Base-by-base conservation (phyloP, 257 asterid genomes). In the Capsicum baccatum region DNA sequence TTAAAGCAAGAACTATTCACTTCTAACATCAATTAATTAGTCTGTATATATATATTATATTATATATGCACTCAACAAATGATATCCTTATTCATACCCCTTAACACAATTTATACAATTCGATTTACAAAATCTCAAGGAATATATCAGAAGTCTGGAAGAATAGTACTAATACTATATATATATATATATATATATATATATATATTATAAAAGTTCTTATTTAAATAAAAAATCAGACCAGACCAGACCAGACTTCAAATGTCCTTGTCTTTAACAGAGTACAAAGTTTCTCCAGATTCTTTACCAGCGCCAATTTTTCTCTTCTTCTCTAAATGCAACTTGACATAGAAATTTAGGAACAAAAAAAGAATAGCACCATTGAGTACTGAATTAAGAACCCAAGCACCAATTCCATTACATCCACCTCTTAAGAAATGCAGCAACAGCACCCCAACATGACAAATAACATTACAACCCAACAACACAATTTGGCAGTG, bases 321-420 rank as follows among this genome's bases (percentile, higher is more conserved):
- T 56, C 76, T 81, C 82, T 86, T 81, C 82, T 86, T 86, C 88
- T 86, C 87, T 37, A 85, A 80, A 83, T 88, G 89, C 91, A 83
- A 83, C 17, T 80, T 92, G 7, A 92, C 86, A 85, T 91, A 91
- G 91, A 90, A 95, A 59, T 92, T 91, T 85, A 94, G 59, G 86
- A 94, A 89, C 14, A 95, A 89, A 33, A 90, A 59, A 63, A 94
- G 86, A 79, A 94, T 89, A 0, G 96, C 93, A 2, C 88, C 96
- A 37, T 95, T 95, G 4, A 95, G 91, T 9, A 95, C 89, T 5
- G 99, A 93, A 81, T 95, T 95, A 85, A 94, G 90, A 10, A 87
- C 54, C 98, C 99, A 95, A 6, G 99, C 98, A 0, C 95, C 97
- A 33, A 95, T 94, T 13, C 99, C 99, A 76, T 92, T 93, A 84